Evolutionary conservation across 768 basidiomycete species (phyloP).

Genomic region (Podaxis mareebaensis): DNA sequence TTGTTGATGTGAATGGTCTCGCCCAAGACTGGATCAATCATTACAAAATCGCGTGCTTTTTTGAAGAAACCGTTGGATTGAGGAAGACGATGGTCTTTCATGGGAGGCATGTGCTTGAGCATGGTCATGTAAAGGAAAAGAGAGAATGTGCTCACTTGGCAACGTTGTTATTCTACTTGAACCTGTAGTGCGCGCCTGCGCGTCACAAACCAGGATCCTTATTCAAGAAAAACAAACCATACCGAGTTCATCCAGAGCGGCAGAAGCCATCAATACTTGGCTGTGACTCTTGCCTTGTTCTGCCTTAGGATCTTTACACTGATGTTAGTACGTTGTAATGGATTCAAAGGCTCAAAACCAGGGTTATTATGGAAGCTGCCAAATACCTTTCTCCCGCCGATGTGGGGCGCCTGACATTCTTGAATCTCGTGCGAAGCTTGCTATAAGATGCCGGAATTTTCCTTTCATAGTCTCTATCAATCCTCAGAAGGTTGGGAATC

Average conservation of each 20-base stretch:
- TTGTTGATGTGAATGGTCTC: neutral
- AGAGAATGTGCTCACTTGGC: neutral
- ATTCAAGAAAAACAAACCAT: neutral
- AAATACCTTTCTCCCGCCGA: neutral
- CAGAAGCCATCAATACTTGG: neutral
- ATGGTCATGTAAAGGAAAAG: neutral
- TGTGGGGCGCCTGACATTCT: neutral
- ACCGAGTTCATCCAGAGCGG: neutral
- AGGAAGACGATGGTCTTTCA: neutral
- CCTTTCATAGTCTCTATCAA: neutral
- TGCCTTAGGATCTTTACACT: neutral
- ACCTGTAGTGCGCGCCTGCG: neutral
- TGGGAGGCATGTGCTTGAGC: neutral
- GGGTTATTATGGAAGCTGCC: neutral
- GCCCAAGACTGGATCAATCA: neutral
- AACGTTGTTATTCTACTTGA: neutral
- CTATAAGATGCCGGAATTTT: neutral
- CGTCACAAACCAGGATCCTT: neutral
- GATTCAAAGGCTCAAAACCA: neutral
- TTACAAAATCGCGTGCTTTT: neutral
- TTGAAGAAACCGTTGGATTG: neutral
- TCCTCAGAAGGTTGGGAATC: neutral
- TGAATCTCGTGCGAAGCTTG: neutral
- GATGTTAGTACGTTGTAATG: neutral
- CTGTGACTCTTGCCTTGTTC: neutral